Evolutionary conservation across 73 alveolate species (phyloP).

Genomic region (Symbiodinium pilosum): DNA sequence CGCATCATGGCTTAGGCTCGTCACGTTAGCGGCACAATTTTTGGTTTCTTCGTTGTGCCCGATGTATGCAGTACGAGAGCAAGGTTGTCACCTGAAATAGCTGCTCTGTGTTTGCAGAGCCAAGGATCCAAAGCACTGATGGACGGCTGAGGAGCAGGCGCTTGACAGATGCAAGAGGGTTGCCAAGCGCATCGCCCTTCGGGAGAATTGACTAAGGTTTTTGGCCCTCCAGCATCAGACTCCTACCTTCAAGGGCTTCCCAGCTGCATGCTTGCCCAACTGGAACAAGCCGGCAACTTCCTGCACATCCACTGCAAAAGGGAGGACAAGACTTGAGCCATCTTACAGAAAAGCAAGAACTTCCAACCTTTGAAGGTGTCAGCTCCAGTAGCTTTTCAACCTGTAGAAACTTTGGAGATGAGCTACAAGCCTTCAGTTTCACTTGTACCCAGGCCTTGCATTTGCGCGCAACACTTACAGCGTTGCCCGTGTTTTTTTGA

Average conservation of each 20-base stretch:
- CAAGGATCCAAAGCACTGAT: not conserved
- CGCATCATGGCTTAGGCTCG: not conserved
- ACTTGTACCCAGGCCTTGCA: constrained; percentile 23
- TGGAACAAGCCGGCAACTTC: constrained; percentile 91
- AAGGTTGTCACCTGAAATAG: constrained; percentile 35
- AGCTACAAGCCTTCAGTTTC: not conserved
- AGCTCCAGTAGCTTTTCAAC: constrained; percentile 90
- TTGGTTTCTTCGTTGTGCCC: constrained; percentile 92
- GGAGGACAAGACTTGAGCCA: not conserved
- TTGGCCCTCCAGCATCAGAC: not conserved
- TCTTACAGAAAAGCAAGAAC: not conserved
- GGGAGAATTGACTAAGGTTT: not conserved
- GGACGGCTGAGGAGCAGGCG: not conserved
- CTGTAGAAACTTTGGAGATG: not conserved
- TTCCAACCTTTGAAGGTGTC: constrained; percentile 93
- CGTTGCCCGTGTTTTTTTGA: constrained; percentile 89
- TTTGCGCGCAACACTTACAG: constrained; percentile 93
- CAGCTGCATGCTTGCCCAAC: constrained; percentile 85
- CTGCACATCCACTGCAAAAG: not conserved
- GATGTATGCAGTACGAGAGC: constrained; percentile 91
- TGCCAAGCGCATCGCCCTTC: constrained; percentile 88
- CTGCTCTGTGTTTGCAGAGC: not conserved
- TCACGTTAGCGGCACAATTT: constrained; percentile 88
- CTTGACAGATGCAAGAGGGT: constrained; percentile 68
- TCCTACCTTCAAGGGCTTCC: constrained; percentile 83